A percentile compares a stretch with the other conserved stretches of the same genome.
Conservation (phyloP, 805 yeast species). For the Isabelozyma pseudorhagii region DNA sequence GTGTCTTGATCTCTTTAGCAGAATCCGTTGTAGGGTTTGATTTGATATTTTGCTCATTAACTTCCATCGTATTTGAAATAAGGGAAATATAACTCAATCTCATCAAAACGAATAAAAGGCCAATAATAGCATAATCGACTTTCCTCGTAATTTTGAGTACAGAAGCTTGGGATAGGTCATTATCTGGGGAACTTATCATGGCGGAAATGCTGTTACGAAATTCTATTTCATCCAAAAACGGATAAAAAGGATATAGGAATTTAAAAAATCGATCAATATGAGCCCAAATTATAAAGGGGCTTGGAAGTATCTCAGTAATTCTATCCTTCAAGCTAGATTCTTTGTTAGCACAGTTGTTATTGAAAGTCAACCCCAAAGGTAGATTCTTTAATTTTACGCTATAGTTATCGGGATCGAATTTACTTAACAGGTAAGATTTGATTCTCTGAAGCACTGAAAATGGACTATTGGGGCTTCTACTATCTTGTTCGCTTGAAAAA, state of each 20-base stretch:
- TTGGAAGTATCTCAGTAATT: background rate
- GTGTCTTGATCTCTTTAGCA: constrained; percentile 1
- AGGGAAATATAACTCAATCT: constrained; percentile 13
- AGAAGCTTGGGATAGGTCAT: background rate
- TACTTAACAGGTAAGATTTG: background rate
- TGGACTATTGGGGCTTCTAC: background rate
- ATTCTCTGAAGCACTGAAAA: background rate
- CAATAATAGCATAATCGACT: constrained; percentile 8
- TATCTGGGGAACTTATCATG: constrained; percentile 8
- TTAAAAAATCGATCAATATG: constrained; percentile 10
- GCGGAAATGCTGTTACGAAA: constrained; percentile 8
- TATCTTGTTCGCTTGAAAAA: background rate
- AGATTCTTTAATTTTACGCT: background rate
- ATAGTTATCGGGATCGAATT: background rate
- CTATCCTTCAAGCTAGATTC: background rate
- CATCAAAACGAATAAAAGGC: constrained; percentile 10
- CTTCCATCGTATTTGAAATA: constrained; percentile 7
- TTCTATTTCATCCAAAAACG: constrained; percentile 12
- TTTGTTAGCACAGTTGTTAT: background rate
- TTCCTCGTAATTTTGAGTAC: background rate
- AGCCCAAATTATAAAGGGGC: background rate
- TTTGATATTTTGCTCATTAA: background rate
- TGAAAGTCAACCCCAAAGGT: background rate
- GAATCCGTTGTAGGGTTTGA: background rate
- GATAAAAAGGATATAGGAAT: constrained; percentile 11